A percentile compares a stretch with the other conserved stretches of the same genome.
These are phyloP conservation scores for Podaxis sp. DNA, from an alignment of 768 basidiomycete genomes.

Conservation along the genomic window DNA sequence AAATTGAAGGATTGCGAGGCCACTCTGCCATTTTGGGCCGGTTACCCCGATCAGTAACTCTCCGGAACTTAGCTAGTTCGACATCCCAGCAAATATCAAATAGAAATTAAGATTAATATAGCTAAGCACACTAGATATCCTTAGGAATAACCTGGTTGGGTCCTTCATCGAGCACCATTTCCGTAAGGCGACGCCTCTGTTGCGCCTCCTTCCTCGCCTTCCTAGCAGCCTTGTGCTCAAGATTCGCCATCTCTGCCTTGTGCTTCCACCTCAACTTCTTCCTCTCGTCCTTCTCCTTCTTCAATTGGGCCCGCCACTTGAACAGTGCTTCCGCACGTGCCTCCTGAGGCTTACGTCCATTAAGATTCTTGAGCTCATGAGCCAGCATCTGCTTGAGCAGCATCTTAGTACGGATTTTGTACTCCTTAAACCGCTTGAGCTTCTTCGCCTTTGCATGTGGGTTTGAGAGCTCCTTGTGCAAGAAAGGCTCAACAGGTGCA, in stretches of 20 bases:
- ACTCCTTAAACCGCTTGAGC: slow-evolving; percentile 70
- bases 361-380: slow-evolving; percentile 53
- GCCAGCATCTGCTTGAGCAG: slow-evolving; percentile 54
- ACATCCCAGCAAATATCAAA: not conserved
- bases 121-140: slow-evolving; percentile 18
- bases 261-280: slow-evolving; percentile 60
- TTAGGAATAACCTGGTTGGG: slow-evolving; percentile 61
- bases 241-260: slow-evolving; percentile 45
- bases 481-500: slow-evolving; percentile 63
- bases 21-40: not conserved
- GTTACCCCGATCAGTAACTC: not conserved
- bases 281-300: slow-evolving; percentile 56
- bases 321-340: slow-evolving; percentile 74
- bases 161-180: slow-evolving; percentile 51
- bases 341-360: slow-evolving; percentile 60
- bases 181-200: slow-evolving; percentile 54
- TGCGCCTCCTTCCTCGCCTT: slow-evolving; percentile 52
- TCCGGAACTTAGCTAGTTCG: no score
- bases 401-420: slow-evolving; percentile 43
- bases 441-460: slow-evolving; percentile 84
- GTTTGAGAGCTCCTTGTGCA: slow-evolving; percentile 73
- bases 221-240: slow-evolving; percentile 56
- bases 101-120: not conserved
- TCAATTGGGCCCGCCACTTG: slow-evolving; percentile 65
- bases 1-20: not conserved